Percentiles rank a stretch among this genome's conserved stretches.
These are phyloP conservation scores for Pythium aphanidermatum DNA, from an alignment of 352 stramenopile species.

Conservation along the genomic window DNA sequence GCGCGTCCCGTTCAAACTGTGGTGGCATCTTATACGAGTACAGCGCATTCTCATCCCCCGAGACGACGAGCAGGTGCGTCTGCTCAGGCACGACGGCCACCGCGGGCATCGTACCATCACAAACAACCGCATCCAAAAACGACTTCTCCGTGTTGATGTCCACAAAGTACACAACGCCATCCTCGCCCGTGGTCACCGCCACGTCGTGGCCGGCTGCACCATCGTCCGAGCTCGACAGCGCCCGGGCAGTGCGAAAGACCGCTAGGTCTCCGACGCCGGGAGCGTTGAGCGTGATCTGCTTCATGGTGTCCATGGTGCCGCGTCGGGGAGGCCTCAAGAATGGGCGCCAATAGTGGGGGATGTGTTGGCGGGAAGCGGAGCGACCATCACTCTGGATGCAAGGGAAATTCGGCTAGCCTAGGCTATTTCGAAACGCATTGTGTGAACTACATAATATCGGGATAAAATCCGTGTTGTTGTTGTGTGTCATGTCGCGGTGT, in stretches of 20 bases:
- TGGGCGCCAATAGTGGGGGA: too few species aligned
- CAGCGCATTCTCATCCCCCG: conserved; percentile 64
- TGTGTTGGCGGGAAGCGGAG: too few species aligned
- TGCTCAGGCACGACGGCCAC: conserved; percentile 65
- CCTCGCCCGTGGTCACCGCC: conserved; percentile 68
- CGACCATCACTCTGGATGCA: too few species aligned
- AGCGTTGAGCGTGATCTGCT: conserved; percentile 70
- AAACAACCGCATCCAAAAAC: conserved; percentile 42
- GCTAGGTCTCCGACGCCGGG: conserved; percentile 63
- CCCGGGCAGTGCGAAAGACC: conserved; percentile 27
- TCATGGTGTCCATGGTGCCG: conserved; percentile 58
- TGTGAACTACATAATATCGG: too few species aligned
- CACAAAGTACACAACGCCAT: conserved; percentile 74
- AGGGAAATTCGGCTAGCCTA: too few species aligned
- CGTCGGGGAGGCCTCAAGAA: background rate
- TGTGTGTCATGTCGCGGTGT: background rate
- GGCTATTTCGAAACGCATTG: too few species aligned
- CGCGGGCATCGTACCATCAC: conserved; percentile 60
- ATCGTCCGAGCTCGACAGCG: conserved; percentile 32
- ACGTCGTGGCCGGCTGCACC: conserved; percentile 37
- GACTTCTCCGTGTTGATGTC: conserved; percentile 45
- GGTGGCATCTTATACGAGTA: conserved; percentile 67
- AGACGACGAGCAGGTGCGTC: conserved; percentile 55
- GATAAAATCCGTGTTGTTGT: too few species aligned
- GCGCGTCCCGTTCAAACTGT: conserved; percentile 34